phyloP scores from a whole-genome alignment of 192 early-diverging fungal species.

The Linnemannia exigua region DNA sequence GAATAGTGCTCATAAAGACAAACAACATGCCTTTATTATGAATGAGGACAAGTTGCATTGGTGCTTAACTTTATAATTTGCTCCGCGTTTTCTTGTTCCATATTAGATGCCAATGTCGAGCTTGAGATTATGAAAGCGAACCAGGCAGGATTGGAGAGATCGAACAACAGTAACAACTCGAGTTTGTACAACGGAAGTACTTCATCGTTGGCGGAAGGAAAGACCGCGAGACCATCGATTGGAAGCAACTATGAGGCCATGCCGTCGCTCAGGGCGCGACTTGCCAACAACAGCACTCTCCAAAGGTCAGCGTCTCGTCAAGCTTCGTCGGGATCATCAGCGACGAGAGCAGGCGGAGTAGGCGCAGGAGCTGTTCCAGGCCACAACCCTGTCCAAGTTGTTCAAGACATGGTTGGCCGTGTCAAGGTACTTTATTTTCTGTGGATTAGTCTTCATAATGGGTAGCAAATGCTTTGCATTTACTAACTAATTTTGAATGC shows the following conservation, averaged over 20 bases:
- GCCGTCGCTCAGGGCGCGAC: constrained; percentile 45
- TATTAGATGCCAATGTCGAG: constrained; percentile 66
- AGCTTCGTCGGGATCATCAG: neutral
- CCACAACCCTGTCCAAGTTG: constrained; percentile 74
- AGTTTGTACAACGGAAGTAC: constrained; percentile 29
- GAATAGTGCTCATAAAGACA: neutral
- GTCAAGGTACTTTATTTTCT: constrained; percentile 69
- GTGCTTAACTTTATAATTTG: neutral
- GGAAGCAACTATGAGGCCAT: constrained; percentile 54
- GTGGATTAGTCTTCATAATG: neutral
- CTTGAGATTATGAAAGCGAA: constrained; percentile 67
- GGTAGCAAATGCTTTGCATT: neutral
- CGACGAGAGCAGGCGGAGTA: neutral
- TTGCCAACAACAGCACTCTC: constrained; percentile 35
- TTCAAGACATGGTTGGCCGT: constrained; percentile 83
- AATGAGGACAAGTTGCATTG: neutral
- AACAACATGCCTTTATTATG: neutral
- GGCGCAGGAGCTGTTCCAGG: constrained; percentile 6
- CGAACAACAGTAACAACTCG: constrained; percentile 25
- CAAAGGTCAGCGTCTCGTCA: constrained; percentile 37
- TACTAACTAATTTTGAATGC: constrained; percentile 14
- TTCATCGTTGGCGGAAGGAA: constrained; percentile 17
- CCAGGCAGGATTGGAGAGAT: constrained; percentile 44
- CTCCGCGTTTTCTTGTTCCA: neutral
- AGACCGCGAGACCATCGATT: constrained; percentile 18